phyloP scores from a whole-genome alignment of 83 land plant genomes.

The Picea abies region DNA sequence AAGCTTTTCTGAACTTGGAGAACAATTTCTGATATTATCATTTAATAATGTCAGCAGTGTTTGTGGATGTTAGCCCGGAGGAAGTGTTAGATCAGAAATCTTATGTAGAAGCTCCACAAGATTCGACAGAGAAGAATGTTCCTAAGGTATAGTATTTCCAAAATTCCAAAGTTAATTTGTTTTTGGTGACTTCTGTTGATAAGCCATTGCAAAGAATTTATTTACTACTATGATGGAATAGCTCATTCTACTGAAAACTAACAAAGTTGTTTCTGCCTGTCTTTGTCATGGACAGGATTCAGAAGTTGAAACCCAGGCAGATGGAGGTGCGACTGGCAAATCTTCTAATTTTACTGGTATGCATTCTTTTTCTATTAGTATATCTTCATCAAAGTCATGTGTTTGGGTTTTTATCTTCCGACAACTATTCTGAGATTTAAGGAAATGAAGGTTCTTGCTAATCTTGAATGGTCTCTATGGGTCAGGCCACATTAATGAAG shows the following conservation, averaged over 20 bases:
- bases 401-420: not conserved
- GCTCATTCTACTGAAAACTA: not conserved
- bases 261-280: not conserved
- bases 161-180: conserved; percentile 7
- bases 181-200: conserved; percentile 22
- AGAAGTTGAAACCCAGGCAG: conserved; percentile 10
- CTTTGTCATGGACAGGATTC: not conserved
- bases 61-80: conserved; percentile 73
- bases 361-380: not conserved
- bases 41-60: conserved; percentile 38
- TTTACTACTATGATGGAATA: not conserved
- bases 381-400: not conserved
- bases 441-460: not conserved
- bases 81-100: conserved; percentile 33
- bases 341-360: not conserved
- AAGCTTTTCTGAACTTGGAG: not conserved
- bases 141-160: conserved; percentile 2
- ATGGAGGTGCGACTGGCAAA: not conserved
- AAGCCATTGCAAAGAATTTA: conserved; percentile 11
- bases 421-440: not conserved
- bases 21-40: not conserved
- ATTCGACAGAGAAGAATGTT: conserved; percentile 18
- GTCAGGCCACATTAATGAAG: not conserved
- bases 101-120: conserved; percentile 26
- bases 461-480: not conserved